Conservation (phyloP, 2,329 filamentous ascomycete genomes). For the Claviceps lovelessii region DNA sequence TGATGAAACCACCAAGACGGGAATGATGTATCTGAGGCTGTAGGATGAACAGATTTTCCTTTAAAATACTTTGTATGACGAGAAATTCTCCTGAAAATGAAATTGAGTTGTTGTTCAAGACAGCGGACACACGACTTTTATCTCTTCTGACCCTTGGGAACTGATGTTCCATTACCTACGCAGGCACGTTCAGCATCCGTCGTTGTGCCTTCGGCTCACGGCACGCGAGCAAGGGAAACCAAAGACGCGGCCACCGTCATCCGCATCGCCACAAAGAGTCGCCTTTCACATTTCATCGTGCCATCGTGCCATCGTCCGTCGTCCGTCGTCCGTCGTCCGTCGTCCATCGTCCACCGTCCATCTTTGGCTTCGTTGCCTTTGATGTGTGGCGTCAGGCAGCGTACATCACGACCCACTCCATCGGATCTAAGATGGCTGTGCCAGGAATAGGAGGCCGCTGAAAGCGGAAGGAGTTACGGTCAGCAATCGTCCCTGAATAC, state of each 20-base stretch:
- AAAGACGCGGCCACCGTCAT: background rate
- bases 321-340: no score
- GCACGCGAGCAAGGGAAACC: background rate
- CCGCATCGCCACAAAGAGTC: background rate
- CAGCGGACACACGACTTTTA: background rate
- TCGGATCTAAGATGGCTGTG: background rate
- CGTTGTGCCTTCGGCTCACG: background rate
- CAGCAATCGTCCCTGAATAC: background rate
- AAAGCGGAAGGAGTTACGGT: background rate
- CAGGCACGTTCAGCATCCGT: background rate
- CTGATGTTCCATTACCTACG: background rate
- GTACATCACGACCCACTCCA: background rate
- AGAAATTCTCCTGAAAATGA: background rate
- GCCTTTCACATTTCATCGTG: background rate
- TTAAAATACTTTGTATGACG: background rate
- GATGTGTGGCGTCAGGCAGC: no score
- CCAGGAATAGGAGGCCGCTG: background rate
- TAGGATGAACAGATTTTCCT: background rate
- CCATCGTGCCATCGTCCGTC: no score
- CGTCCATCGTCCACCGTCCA: background rate
- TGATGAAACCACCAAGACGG: background rate
- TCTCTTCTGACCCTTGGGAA: background rate
- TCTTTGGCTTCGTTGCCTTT: background rate
- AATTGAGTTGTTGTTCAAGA: background rate
- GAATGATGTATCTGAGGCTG: background rate